Evolutionary conservation across 1,139 yeast genomes (phyloP).

Genomic region (Candida albicans): DNA sequence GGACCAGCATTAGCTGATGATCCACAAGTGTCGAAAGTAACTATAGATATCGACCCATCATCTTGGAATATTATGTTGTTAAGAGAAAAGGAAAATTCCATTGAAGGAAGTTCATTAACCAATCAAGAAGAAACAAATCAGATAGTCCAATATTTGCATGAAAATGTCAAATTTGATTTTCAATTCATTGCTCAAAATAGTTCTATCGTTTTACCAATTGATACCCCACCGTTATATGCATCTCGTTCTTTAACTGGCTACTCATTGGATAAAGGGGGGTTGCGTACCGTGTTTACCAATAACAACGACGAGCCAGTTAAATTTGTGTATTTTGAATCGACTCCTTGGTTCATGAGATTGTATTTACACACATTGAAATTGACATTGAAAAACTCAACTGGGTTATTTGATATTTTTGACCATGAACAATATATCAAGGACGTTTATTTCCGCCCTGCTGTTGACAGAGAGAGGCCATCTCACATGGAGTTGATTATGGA

Average conservation of each 20-base stretch:
- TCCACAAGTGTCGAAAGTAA: slow-evolving; percentile 37
- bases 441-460: slow-evolving; percentile 70
- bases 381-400: slow-evolving; percentile 18
- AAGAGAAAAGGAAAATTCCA: slow-evolving; percentile 17
- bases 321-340: slow-evolving; percentile 71
- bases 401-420: slow-evolving; percentile 20
- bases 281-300: slow-evolving; percentile 74
- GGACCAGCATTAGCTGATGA: slow-evolving; percentile 61
- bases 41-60: slow-evolving; percentile 42
- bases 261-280: slow-evolving; percentile 88
- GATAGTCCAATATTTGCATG: slow-evolving; percentile 28
- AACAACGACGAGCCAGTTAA: slow-evolving; percentile 50
- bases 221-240: slow-evolving; percentile 65
- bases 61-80: slow-evolving; percentile 47
- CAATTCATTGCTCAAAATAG: slow-evolving; percentile 23
- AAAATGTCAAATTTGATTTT: slow-evolving; percentile 37
- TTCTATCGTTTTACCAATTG: slow-evolving; percentile 23
- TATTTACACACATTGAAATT: slow-evolving; percentile 67
- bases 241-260: slow-evolving; percentile 90
- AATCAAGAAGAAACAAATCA: slow-evolving; percentile 12
- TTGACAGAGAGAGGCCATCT: slow-evolving; percentile 78
- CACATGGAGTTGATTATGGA: slow-evolving; percentile 69
- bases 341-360: slow-evolving; percentile 92
- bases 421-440: slow-evolving; percentile 37
- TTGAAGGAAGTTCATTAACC: slow-evolving; percentile 13